Conservation (phyloP, 1,139 yeast species). For the Yamadazyma taylorii region DNA sequence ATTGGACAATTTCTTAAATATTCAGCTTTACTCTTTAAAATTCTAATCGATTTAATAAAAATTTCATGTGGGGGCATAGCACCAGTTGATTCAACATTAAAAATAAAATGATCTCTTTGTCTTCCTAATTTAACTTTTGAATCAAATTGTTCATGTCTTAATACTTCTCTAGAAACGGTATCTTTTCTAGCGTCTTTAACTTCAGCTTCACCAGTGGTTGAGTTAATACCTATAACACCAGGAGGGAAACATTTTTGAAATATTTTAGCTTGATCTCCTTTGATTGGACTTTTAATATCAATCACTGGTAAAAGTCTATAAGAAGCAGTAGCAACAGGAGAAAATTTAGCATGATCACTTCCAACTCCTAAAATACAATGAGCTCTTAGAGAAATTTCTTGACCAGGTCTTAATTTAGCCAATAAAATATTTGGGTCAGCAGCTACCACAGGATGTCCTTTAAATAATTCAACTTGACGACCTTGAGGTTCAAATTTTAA, state of each 20-base stretch:
- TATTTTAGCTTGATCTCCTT: constrained; percentile 72
- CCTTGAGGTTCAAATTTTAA: constrained; percentile 92
- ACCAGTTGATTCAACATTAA: constrained; percentile 92
- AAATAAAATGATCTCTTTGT: constrained; percentile 87
- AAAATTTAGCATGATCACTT: constrained; percentile 93
- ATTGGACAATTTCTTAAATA: constrained; percentile 79
- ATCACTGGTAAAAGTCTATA: constrained; percentile 93
- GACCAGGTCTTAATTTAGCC: constrained; percentile 95
- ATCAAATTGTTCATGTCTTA: constrained; percentile 83
- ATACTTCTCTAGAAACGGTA: constrained; percentile 94
- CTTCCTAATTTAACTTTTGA: constrained; percentile 91
- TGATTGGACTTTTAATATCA: constrained; percentile 70
- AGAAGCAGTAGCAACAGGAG: constrained; percentile 97
- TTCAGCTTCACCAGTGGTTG: constrained; percentile 68
- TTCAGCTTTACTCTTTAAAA: constrained; percentile 82
- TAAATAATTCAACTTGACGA: constrained; percentile 69
- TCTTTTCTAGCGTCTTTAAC: constrained; percentile 90
- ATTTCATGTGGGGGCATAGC: constrained; percentile 97
- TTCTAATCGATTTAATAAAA: constrained; percentile 83
- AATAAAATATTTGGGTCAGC: constrained; percentile 85
- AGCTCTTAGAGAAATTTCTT: constrained; percentile 86
- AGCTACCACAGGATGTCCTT: constrained; percentile 69
- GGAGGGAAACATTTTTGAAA: constrained; percentile 90
- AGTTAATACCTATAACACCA: constrained; percentile 82
- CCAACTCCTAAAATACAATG: constrained; percentile 94